Percentiles rank a stretch among this genome's conserved stretches.
Conservation (phyloP, 345 rosid genomes). For the Diplotaxis tenuifolia region DNA sequence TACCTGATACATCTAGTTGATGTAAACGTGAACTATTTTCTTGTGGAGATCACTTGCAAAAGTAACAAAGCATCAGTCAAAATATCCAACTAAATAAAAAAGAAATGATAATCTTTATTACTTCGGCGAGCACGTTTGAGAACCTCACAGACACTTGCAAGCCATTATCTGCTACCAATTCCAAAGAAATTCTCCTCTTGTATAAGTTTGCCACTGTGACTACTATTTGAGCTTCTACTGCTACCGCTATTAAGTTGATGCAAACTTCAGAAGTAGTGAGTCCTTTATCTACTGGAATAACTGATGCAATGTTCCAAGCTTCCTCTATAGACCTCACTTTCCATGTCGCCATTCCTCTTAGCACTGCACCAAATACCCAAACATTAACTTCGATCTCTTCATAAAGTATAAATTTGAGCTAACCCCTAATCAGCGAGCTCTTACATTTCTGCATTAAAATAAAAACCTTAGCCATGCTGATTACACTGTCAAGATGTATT, state of each 20-base stretch:
- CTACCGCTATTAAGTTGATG: slow-evolving; percentile 37
- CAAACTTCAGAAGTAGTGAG: slow-evolving; percentile 17
- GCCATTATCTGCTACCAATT: neutral
- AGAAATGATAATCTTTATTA: neutral
- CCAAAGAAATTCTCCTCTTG: too few species aligned
- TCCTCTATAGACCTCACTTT: slow-evolving; percentile 91
- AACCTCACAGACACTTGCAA: neutral
- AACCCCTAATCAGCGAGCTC: neutral
- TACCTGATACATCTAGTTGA: neutral
- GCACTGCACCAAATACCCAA: slow-evolving; percentile 42
- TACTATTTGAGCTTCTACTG: neutral
- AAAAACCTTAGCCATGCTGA: neutral
- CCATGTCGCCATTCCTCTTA: slow-evolving; percentile 54
- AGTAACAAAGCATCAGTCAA: too few species aligned
- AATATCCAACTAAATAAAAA: neutral
- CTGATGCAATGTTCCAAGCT: slow-evolving; percentile 91
- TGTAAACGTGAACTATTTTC: neutral
- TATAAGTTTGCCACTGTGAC: too few species aligned
- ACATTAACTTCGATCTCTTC: neutral
- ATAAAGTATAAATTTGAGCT: neutral
- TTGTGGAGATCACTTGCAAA: too few species aligned
- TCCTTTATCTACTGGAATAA: slow-evolving; percentile 61
- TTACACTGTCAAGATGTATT: neutral
- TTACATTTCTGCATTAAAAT: neutral
- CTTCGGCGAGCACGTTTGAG: neutral